A percentile compares a stretch with the other conserved stretches of the same genome.
These are phyloP conservation scores for Mycena indigotica DNA, from an alignment of 768 basidiomycete species.

Conservation along the genomic window DNA sequence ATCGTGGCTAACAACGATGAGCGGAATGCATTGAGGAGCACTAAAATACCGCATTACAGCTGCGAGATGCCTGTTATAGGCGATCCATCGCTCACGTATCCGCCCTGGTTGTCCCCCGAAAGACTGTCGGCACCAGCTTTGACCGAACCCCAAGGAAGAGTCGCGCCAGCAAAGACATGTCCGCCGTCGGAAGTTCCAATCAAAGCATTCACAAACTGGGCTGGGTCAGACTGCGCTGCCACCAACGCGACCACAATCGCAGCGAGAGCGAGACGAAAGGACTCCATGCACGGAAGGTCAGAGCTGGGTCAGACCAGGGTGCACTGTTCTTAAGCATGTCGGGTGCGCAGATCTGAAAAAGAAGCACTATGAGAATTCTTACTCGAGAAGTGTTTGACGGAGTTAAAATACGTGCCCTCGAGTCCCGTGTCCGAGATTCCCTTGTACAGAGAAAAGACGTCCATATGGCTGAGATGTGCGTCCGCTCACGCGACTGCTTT, in stretches of 20 bases:
- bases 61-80: slow-evolving; percentile 21
- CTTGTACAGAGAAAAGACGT: too few relatives aligned
- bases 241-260: slow-evolving; percentile 2
- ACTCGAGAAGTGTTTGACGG: too few relatives aligned
- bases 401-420: too few relatives aligned
- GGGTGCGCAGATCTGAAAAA: neutral
- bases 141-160: slow-evolving; percentile 44
- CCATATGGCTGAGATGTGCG: too few relatives aligned
- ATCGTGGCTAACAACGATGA: slow-evolving; percentile 14
- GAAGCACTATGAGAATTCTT: too few relatives aligned
- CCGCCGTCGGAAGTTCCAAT: slow-evolving; percentile 45
- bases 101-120: slow-evolving; percentile 21
- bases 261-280: slow-evolving; percentile 2
- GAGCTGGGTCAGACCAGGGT: neutral
- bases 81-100: slow-evolving; percentile 20
- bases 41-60: slow-evolving; percentile 10
- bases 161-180: slow-evolving; percentile 43
- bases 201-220: slow-evolving; percentile 38
- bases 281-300: neutral
- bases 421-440: too few relatives aligned
- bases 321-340: neutral
- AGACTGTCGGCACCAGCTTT: slow-evolving; percentile 42
- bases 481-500: too few relatives aligned
- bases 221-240: slow-evolving; percentile 7
- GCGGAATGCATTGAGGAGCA: neutral